Evolutionary conservation across 805 yeast species (phyloP), one percentile per base, ranked within the genome.

Genomic region (Priceomyces castillae): DNA sequence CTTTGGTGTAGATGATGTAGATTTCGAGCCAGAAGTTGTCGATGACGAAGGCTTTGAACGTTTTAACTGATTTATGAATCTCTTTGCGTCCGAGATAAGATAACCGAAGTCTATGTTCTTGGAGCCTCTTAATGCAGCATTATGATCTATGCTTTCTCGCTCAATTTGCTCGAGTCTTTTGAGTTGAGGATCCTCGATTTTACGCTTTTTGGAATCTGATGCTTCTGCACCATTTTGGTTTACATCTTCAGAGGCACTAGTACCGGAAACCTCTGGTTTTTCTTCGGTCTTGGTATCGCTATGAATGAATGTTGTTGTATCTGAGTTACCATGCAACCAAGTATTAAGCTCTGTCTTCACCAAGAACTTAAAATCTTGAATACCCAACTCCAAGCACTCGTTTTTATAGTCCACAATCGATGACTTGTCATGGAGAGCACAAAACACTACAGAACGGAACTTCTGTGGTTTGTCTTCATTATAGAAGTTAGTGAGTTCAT

Each of bases 311-410:
- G 80, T 77, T 49, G 87, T 81, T 18, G 75, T 71, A 30, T 74
- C 80, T 2, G 81, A 70, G 16, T 79, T 73, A 3, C 96, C 96
- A 46, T 76, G 77, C 40, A 92, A 73, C 90, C 94, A 90, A 23
- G 87, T 77, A 42, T 84, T 74, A 47, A 92, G 74, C 58, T 92
- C 96, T 7, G 89, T 82, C 64, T 95, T 82, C 54, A 89, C 95
- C 59, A 87, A 65, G 58, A 92, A 90, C 44, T 87, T 81, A 58
- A 92, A 77, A 49, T 87, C 87, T 2, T 80, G 73, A 26, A 92
- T 74, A 2, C 78, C 74, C 31, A 76, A 67, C 39, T 74, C 76
- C 54, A 80, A 84, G 50, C 96, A 87, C 30, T 78, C 82, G 9
- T 81, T 76, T 46, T 89, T 77, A 60, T 92, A 90, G 42, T 88